Percentiles rank a stretch among this genome's conserved stretches.
These are phyloP conservation scores for Adansonia madagascariensis DNA, from an alignment of 441 rosid genomes.

Conservation along the genomic window DNA sequence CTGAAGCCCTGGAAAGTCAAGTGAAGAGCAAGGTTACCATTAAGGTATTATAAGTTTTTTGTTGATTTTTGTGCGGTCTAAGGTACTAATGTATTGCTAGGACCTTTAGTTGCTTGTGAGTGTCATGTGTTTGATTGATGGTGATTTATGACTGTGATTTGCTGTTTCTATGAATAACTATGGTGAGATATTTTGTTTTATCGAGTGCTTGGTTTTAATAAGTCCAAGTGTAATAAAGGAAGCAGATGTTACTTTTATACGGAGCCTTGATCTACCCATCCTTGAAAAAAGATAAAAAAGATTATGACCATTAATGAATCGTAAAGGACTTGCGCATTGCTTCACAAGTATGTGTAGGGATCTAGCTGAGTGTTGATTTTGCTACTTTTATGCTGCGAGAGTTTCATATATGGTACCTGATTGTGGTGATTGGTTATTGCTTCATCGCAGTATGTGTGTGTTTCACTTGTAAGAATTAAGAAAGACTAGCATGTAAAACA, in stretches of 20 bases:
- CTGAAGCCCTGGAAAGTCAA: conserved; percentile 85
- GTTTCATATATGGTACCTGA: background rate
- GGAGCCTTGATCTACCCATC: background rate
- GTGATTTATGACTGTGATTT: conserved; percentile 8
- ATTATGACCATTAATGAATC: conserved; percentile 5
- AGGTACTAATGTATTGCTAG: background rate
- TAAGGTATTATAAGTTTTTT: conserved; percentile 49
- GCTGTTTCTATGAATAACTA: conserved; percentile 14
- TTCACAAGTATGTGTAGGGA: background rate
- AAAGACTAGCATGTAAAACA: background rate
- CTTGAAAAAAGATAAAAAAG: background rate
- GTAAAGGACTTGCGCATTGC: background rate
- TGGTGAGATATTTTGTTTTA: background rate
- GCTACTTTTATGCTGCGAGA: background rate
- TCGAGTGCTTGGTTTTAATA: background rate
- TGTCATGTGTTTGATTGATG: background rate
- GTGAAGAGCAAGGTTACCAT: conserved; percentile 91
- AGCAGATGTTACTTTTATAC: conserved; percentile 3
- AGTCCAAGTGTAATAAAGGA: background rate
- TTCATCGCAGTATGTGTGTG: background rate
- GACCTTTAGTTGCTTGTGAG: background rate
- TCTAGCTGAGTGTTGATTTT: conserved; percentile 11
- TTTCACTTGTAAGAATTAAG: background rate
- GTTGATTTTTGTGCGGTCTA: conserved; percentile 9
- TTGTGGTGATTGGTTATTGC: background rate